Conservation (phyloP, 2,329 filamentous ascomycete species). For the Metarhizium brunneum region DNA sequence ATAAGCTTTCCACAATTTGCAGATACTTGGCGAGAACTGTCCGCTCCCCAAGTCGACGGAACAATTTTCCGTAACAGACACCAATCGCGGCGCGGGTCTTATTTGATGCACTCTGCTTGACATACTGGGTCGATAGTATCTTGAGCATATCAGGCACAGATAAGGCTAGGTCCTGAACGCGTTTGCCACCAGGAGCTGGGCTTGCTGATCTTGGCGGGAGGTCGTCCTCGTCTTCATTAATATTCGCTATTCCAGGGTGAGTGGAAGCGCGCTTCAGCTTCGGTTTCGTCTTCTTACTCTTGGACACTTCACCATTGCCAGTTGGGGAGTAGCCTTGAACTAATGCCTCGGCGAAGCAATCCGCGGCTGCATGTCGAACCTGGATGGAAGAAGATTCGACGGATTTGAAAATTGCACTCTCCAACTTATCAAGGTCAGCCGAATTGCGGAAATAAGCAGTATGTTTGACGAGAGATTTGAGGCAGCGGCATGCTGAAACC, state of each 20-base stretch:
- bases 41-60: constrained; percentile 70
- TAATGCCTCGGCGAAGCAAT: constrained; percentile 74
- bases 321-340: constrained; percentile 62
- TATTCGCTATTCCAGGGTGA: constrained; percentile 41
- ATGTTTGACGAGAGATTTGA: constrained; percentile 61
- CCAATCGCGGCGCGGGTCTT: constrained; percentile 73
- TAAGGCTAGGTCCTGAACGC: constrained; percentile 62
- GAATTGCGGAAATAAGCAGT: constrained; percentile 82
- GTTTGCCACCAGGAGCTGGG: constrained; percentile 58
- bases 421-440: constrained; percentile 82
- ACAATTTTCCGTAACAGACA: constrained; percentile 75
- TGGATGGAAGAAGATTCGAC: constrained; percentile 68
- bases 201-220: constrained; percentile 58
- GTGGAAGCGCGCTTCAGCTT: constrained; percentile 51
- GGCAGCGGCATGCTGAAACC: constrained; percentile 66
- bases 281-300: constrained; percentile 62
- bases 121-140: constrained; percentile 72
- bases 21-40: constrained; percentile 77
- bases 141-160: constrained; percentile 70
- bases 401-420: constrained; percentile 73
- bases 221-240: constrained; percentile 63
- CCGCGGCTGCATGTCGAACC: constrained; percentile 78
- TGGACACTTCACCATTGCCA: constrained; percentile 39
- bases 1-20: constrained; percentile 70
- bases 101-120: constrained; percentile 68